Conservation (phyloP, 208 protist genomes). For the Acanthamoeba healyi region DNA sequence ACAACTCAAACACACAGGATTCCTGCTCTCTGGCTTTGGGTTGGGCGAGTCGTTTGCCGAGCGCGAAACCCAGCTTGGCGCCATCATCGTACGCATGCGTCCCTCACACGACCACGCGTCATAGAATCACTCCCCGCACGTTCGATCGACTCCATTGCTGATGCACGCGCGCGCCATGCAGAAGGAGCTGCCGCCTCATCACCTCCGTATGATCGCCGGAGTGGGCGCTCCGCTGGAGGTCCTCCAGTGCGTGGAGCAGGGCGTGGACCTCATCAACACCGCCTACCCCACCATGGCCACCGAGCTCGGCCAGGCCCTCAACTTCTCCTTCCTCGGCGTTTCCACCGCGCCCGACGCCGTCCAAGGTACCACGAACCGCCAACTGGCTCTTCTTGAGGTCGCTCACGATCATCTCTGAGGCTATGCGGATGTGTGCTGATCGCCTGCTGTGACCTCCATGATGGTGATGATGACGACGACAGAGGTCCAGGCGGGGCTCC, state of each 20-base stretch:
- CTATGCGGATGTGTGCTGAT: too few species aligned
- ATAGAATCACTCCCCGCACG: neutral
- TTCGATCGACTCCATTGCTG: neutral
- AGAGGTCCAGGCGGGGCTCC: neutral
- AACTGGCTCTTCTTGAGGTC: too few species aligned
- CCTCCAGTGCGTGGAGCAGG: slow-evolving; percentile 39
- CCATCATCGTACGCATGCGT: neutral
- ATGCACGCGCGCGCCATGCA: neutral
- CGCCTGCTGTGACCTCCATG: too few species aligned
- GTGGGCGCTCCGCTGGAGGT: slow-evolving; percentile 24
- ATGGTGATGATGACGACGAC: too few species aligned
- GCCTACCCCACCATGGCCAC: slow-evolving; percentile 6
- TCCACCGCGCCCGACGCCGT: neutral
- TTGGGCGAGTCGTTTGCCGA: slow-evolving; percentile 34
- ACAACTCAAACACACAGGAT: neutral
- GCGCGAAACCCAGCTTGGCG: neutral
- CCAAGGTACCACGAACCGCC: too few species aligned
- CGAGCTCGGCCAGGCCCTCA: slow-evolving; percentile 13
- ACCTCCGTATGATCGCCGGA: neutral
- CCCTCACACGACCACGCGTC: too few species aligned
- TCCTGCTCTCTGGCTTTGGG: slow-evolving; percentile 5
- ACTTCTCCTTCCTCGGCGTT: neutral
- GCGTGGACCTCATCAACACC: slow-evolving; percentile 41
- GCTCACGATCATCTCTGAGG: too few species aligned
- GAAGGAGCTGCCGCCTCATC: neutral